Evolutionary conservation across 768 basidiomycete species (phyloP).

Genomic region (Pulveroboletus ravenelii): DNA sequence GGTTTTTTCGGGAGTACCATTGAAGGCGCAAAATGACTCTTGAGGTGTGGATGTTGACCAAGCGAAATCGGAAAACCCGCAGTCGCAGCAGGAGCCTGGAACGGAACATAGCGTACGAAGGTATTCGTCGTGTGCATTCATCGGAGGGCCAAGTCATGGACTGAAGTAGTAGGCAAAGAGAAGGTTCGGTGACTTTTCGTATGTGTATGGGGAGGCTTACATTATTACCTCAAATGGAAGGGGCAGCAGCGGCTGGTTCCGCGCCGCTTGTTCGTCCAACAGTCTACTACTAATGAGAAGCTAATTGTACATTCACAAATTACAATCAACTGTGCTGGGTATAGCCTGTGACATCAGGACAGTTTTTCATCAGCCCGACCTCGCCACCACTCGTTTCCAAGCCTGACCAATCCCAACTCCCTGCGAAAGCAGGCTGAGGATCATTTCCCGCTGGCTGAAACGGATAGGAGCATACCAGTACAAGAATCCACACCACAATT

Average conservation of each 20-base stretch:
- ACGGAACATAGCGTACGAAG: slow-evolving; percentile 8
- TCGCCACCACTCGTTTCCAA: slow-evolving; percentile 43
- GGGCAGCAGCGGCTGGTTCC: too few relatives aligned
- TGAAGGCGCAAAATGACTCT: not conserved
- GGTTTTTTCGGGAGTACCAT: not conserved
- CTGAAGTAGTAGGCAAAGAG: not conserved
- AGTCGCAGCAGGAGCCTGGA: not conserved
- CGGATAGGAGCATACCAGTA: slow-evolving; percentile 33
- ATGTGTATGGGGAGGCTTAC: too few relatives aligned
- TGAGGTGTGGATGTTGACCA: slow-evolving; percentile 6
- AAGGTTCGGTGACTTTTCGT: not conserved
- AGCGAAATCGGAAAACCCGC: not conserved
- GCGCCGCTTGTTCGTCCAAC: too few relatives aligned
- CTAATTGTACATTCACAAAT: too few relatives aligned
- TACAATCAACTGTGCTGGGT: slow-evolving; percentile 9
- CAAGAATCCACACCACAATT: slow-evolving; percentile 54
- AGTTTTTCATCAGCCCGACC: slow-evolving; percentile 33
- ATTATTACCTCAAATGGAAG: slow-evolving; percentile 6
- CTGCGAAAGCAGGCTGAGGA: slow-evolving; percentile 19
- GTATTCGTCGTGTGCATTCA: slow-evolving; percentile 3
- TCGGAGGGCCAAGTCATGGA: not conserved
- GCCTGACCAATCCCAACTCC: slow-evolving; percentile 48
- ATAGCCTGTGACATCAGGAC: slow-evolving; percentile 32
- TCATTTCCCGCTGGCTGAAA: not conserved
- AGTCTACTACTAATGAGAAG: too few relatives aligned